A percentile compares a stretch with the other conserved stretches of the same genome.
Conservation (phyloP, 768 basidiomycete genomes). For the Mycena vulgaris region DNA sequence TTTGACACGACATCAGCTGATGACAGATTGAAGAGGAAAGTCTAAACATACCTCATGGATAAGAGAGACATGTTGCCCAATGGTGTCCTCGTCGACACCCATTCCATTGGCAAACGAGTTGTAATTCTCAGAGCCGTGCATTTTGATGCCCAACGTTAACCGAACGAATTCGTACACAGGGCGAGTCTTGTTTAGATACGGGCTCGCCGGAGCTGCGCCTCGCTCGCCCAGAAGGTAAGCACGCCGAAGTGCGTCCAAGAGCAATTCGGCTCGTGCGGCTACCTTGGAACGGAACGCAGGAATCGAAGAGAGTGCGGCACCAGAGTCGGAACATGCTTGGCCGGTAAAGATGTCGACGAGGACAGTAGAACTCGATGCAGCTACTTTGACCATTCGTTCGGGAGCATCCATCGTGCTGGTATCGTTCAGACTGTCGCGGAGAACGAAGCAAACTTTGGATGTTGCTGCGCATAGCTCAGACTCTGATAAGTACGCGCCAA, state of each 20-base stretch:
- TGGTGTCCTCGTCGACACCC: slow-evolving; percentile 75
- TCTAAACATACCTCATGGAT: slow-evolving; percentile 79
- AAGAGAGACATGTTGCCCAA: slow-evolving; percentile 79
- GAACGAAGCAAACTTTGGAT: slow-evolving; percentile 55
- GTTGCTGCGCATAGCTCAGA: slow-evolving; percentile 51
- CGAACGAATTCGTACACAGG: slow-evolving; percentile 86
- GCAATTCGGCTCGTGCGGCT: slow-evolving; percentile 60
- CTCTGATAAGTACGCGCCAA: slow-evolving; percentile 57
- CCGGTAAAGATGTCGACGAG: slow-evolving; percentile 76
- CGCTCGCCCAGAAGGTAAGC: slow-evolving; percentile 72
- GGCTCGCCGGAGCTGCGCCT: slow-evolving; percentile 78
- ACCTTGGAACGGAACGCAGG: slow-evolving; percentile 70
- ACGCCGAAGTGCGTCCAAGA: slow-evolving; percentile 65
- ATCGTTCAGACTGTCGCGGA: slow-evolving; percentile 71
- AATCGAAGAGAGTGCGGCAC: slow-evolving; percentile 55
- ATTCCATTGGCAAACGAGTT: slow-evolving; percentile 72
- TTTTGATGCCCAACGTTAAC: slow-evolving; percentile 77
- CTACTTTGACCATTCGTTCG: slow-evolving; percentile 80
- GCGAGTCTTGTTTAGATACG: slow-evolving; percentile 76
- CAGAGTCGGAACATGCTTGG: slow-evolving; percentile 50
- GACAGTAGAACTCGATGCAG: slow-evolving; percentile 70
- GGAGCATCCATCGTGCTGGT: slow-evolving; percentile 81
- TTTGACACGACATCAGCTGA: not conserved
- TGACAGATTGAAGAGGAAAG: slow-evolving; percentile 18
- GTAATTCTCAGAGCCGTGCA: slow-evolving; percentile 86